Evolutionary conservation across 1,139 yeast species (phyloP), one percentile per base, ranked within the genome.

Genomic region (Hyphopichia buzzinii): DNA sequence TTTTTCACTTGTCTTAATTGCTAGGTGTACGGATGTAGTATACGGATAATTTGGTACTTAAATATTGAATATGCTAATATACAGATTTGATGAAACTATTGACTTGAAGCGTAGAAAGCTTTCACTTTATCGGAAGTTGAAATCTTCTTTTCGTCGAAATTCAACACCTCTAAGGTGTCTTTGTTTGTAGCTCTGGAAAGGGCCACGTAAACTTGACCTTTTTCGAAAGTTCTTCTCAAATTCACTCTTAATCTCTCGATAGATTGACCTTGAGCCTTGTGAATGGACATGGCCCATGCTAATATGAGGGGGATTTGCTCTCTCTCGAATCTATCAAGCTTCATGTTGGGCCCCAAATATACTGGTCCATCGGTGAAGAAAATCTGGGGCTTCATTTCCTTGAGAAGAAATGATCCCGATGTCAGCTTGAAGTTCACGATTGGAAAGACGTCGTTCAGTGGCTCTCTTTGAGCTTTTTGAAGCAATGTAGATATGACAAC

Each of bases 231-330:
- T 46, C 72, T 74, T 22, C 73, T 65, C 38, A 88, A 63, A 50
- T 88, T 94, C 4, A 88, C 92, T 44, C 77, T 73, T n/a, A 88
- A 81, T 39, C 94, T 61, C 28, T 78, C 81, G 35, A 88, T 71
- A 0, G 97, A 86, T 62, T 88, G 96, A 2, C 97, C 97, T 59
- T 88, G 97, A 0, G 96, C 82, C 52, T 88, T 88, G 57, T 88
- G 97, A 36, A 88, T 88, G 0, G 96, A 86, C 50, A 88, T 62
- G 0, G 96, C 95, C 95, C 96, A 88, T 10, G 96, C 81, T 26
- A 85, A 66, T 37, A 86, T 66, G 26, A 88, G 64, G 0, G 96
- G 97, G 4, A 86, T 48, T 54, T 88, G 96, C 0, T 44, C 49
- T 46, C 94, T 71, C 74, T 83, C 33, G 76, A 47, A 3, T 77